These are phyloP conservation scores for Aspergillus jensenii DNA, from an alignment of 2,329 filamentous ascomycete genomes.

Conservation along the genomic window DNA sequence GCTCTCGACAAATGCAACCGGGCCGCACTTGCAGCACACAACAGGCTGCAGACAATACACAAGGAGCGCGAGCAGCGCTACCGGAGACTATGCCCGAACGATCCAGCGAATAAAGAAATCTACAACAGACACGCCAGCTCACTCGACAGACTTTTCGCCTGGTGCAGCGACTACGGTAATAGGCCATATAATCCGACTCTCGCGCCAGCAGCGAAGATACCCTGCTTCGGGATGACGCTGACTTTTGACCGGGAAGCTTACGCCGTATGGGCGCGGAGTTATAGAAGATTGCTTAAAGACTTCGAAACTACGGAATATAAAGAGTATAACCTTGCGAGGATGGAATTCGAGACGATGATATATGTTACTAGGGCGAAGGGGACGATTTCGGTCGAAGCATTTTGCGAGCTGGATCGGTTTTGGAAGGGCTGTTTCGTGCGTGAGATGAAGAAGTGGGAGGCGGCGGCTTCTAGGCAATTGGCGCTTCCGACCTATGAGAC, in stretches of 20 bases:
- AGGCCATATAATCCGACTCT: not conserved
- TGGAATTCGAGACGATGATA: not conserved
- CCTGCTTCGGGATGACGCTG: not conserved
- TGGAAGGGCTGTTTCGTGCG: not conserved
- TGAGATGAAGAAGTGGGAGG: not conserved
- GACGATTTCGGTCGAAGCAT: not conserved
- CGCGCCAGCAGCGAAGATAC: not conserved
- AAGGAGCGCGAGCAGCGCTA: not conserved
- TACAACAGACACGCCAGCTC: not conserved
- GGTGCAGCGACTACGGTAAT: not conserved
- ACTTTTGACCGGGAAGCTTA: not conserved
- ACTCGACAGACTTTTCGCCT: not conserved
- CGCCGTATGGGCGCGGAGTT: not conserved
- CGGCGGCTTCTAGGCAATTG: not conserved
- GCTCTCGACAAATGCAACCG: not conserved
- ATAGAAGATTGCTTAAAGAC: not conserved
- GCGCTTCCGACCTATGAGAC: not conserved
- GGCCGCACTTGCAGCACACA: not conserved
- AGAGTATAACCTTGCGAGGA: not conserved
- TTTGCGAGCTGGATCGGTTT: not conserved
- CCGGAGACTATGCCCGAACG: not conserved
- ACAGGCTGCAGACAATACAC: not conserved
- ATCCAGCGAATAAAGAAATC: not conserved
- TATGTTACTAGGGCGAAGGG: not conserved
- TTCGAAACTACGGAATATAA: not conserved